Percentiles rank a stretch among this genome's conserved stretches.
phyloP scores from a whole-genome alignment of 148 eudicot genomes.

The Amaranthus cruentus region DNA sequence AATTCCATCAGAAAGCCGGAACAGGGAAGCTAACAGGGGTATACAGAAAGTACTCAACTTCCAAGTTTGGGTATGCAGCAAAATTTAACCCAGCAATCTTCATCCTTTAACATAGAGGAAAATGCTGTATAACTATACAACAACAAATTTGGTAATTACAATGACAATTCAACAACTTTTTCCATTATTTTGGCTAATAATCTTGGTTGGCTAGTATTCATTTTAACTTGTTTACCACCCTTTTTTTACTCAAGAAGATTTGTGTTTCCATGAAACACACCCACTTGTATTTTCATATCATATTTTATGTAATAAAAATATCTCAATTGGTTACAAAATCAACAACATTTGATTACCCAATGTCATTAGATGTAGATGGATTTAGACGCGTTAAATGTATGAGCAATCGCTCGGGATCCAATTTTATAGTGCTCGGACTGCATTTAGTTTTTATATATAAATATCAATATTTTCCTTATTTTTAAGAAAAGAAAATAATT shows the following conservation, averaged over 20 bases:
- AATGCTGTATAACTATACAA: slow-evolving; percentile 31
- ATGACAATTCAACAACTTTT: background rate
- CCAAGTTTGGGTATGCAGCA: slow-evolving; percentile 68
- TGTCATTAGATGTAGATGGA: too few relatives aligned
- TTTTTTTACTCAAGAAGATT: background rate
- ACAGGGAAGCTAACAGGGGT: slow-evolving; percentile 79
- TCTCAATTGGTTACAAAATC: background rate
- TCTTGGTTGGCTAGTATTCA: slow-evolving; percentile 10
- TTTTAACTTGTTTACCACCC: background rate
- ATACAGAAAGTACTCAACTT: slow-evolving; percentile 65
- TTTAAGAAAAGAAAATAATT: too few relatives aligned
- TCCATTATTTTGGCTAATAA: slow-evolving; percentile 11
- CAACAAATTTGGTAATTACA: slow-evolving; percentile 11
- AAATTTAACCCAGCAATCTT: slow-evolving; percentile 57
- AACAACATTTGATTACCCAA: too few relatives aligned
- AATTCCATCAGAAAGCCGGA: slow-evolving; percentile 64
- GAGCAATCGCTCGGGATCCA: too few relatives aligned
- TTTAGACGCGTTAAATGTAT: too few relatives aligned
- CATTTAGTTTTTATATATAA: too few relatives aligned
- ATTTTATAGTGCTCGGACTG: too few relatives aligned
- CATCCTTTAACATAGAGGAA: slow-evolving; percentile 18
- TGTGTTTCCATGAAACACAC: slow-evolving; percentile 1
- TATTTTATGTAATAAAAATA: background rate
- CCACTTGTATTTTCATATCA: slow-evolving; percentile 1
- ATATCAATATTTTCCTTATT: too few relatives aligned